These are phyloP conservation scores for Botrytis fragariae DNA, from an alignment of 2,329 filamentous ascomycete species.

Conservation along the genomic window DNA sequence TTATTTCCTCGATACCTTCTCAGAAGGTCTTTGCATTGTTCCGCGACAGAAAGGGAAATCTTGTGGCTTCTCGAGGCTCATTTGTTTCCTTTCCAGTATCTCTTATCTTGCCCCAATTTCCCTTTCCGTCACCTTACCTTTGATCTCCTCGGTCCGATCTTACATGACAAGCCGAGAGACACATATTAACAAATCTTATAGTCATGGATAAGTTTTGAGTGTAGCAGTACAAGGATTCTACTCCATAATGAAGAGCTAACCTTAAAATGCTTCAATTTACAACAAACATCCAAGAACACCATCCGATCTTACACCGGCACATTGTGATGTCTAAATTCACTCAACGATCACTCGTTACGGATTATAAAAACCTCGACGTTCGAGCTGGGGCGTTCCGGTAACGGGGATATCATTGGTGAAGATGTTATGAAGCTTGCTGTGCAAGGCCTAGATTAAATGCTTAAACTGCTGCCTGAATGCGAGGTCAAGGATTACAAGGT, in stretches of 20 bases:
- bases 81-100: conserved; percentile 17
- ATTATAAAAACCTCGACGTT: conserved; percentile 2
- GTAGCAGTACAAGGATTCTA: conserved; percentile 12
- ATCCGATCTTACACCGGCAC: background rate
- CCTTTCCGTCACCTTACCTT: background rate
- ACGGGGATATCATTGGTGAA: conserved; percentile 5
- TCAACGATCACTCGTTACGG: conserved; percentile 1
- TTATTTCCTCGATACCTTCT: background rate
- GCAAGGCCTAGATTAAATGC: conserved; percentile 9
- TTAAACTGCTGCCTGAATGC: conserved; percentile 22
- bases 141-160: conserved; percentile 14
- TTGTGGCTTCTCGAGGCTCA: conserved; percentile 6
- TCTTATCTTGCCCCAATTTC: conserved; percentile 11
- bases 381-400: background rate
- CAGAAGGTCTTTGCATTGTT: conserved; percentile 4
- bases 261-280: conserved; percentile 6
- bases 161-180: conserved; percentile 13
- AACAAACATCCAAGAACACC: background rate
- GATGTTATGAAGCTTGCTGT: background rate
- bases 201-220: conserved; percentile 7
- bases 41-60: conserved; percentile 7
- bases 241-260: conserved; percentile 10
- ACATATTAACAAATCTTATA: conserved; percentile 5
- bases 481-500: conserved; percentile 15
- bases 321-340: background rate